A percentile compares a stretch with the other conserved stretches of the same genome.
phyloP scores from a whole-genome alignment of 345 rosid genomes.

The Kandelia obovata region DNA sequence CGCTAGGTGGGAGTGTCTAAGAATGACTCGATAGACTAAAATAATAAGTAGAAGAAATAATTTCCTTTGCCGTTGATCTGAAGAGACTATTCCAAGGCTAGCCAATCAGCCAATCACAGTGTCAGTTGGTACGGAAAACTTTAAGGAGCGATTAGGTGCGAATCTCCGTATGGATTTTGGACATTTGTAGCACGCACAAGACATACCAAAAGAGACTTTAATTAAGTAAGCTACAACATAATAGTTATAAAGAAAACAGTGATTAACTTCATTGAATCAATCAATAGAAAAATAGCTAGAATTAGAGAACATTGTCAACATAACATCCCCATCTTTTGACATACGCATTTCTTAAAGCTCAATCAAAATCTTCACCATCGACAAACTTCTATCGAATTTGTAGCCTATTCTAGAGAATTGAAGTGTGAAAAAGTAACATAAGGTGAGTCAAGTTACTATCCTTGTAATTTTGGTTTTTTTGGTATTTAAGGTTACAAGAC shows the following conservation, averaged over 20 bases:
- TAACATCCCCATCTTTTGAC: background rate
- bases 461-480: background rate
- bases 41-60: too few species aligned
- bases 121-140: background rate
- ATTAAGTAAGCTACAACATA: background rate
- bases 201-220: conserved; percentile 3
- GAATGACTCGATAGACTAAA: too few species aligned
- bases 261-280: background rate
- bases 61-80: too few species aligned
- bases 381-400: background rate
- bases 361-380: background rate
- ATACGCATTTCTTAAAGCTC: background rate
- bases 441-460: background rate
- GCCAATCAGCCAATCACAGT: background rate
- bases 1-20: too few species aligned
- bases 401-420: background rate
- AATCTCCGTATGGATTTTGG: too few species aligned
- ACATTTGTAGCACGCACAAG: background rate
- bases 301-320: background rate
- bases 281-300: background rate
- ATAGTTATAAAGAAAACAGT: too few species aligned
- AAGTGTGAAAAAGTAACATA: background rate
- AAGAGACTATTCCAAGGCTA: background rate
- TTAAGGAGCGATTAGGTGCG: background rate
- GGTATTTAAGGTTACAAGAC: background rate